Evolutionary conservation across 148 eudicot genomes (phyloP), one percentile per base, ranked within the genome.

Genomic region (Agrostemma githago): DNA sequence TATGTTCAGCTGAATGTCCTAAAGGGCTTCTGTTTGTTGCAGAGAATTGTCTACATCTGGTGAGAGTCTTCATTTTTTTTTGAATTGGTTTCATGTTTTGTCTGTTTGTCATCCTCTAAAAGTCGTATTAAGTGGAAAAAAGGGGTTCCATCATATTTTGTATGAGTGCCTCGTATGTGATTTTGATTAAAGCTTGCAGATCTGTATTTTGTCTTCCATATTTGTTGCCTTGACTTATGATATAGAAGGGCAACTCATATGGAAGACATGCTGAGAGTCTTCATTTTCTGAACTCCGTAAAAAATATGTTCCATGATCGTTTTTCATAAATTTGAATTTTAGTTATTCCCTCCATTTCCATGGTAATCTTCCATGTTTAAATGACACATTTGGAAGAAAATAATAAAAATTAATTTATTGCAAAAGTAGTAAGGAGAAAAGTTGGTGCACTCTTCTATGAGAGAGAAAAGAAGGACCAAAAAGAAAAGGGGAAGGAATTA

Each of bases 1-100:
- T 94, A 54, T 88, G 89, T 72, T 87, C 97, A 61, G 77, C 78
- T 77, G 98, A 94, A 81, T 94, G 97, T 71, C 93, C 96, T 5
- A 88, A 84, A 73, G 98, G 98, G 74, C 83, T 94, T 82, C 68
- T 94, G 53, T 94, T 94, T 89, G 98, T 94, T 75, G 91, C 98
- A 56, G 97, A 94, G 72, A 94, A 88, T 78, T 81, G 97, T 79
- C 88, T 94, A 79, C 89, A 94, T 79, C 81, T 94, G 96, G 98
- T 94, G 85, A 89, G 92, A 73, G 15, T 46, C 62, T 70, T 48
- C 12, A 8, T 48, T 48, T 48, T 48, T 43, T 48, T 43, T 48
- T 9, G 3, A 48, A 48, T 4, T 14, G 54, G 12, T 48, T 48
- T 48, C 14, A 1, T 48, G 54, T 48, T 48, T 48, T 48, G 7